Percentiles rank a stretch among this genome's conserved stretches.
These are phyloP conservation scores for Cutaneotrichosporon daszewskae DNA, from an alignment of 1,284 basidiomycete species.

Conservation along the genomic window DNA sequence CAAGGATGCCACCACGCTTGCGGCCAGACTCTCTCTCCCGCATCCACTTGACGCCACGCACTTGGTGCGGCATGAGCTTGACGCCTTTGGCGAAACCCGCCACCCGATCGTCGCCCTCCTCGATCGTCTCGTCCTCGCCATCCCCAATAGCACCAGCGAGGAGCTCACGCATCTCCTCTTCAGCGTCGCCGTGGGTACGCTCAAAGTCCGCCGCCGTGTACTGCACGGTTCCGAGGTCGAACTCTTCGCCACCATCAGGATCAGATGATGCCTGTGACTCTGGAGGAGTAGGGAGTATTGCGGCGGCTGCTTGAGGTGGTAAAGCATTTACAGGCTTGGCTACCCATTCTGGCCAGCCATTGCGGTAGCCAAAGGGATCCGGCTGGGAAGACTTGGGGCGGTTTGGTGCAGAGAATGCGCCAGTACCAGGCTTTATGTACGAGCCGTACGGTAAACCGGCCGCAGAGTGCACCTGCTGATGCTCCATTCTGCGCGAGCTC, in stretches of 20 bases:
- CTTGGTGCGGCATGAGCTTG: slow-evolving; percentile 75
- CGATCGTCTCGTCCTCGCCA: slow-evolving; percentile 40
- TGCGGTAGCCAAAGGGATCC: slow-evolving; percentile 11
- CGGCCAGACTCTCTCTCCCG: slow-evolving; percentile 70
- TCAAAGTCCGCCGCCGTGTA: slow-evolving; percentile 34
- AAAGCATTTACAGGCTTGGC: no score
- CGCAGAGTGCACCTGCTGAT: background rate
- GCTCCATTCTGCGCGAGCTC: background rate
- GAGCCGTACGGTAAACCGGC: slow-evolving; percentile 2
- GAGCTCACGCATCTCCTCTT: slow-evolving; percentile 53
- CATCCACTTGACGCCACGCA: slow-evolving; percentile 81
- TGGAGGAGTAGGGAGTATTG: no score
- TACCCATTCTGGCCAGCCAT: slow-evolving; percentile 26
- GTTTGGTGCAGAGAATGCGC: no score
- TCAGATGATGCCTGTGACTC: no score
- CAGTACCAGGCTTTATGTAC: slow-evolving; percentile 40
- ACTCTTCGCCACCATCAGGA: no score
- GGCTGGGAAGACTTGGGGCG: no score
- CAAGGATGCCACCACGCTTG: slow-evolving; percentile 77
- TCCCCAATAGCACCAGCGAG: slow-evolving; percentile 48
- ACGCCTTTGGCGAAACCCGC: slow-evolving; percentile 67
- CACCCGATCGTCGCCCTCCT: slow-evolving; percentile 60
- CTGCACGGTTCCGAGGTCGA: slow-evolving; percentile 32
- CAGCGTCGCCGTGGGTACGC: slow-evolving; percentile 48
- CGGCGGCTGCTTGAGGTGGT: no score